Evolutionary conservation across 2,329 filamentous ascomycete species (phyloP).

Genomic region (Colletotrichum filicis): DNA sequence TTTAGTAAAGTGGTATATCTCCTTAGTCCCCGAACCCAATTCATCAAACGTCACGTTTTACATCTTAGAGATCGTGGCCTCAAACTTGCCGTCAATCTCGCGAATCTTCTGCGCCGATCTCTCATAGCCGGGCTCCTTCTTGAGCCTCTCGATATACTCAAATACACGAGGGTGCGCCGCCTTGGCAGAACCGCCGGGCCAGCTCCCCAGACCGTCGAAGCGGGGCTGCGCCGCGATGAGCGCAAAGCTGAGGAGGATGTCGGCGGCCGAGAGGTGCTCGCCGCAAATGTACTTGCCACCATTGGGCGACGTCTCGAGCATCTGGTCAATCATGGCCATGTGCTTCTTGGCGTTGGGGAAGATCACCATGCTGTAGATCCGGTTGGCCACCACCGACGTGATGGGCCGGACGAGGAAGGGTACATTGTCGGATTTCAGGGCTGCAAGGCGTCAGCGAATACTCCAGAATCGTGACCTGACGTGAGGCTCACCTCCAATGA

Average conservation of each 20-base stretch:
- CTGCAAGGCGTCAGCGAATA: slow-evolving; percentile 39
- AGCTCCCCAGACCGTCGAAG: slow-evolving; percentile 54
- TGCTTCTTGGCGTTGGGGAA: slow-evolving; percentile 60
- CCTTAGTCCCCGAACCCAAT: background rate
- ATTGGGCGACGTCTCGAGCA: slow-evolving; percentile 55
- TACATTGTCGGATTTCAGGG: slow-evolving; percentile 55
- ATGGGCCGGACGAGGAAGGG: slow-evolving; percentile 67
- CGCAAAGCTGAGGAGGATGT: slow-evolving; percentile 65
- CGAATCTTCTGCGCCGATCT: slow-evolving; percentile 60
- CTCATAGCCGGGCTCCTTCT: slow-evolving; percentile 59
- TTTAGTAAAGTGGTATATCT: slow-evolving; percentile 12
- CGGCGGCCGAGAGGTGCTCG: slow-evolving; percentile 59
- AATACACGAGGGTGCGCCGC: slow-evolving; percentile 55
- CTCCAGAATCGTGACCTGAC: background rate
- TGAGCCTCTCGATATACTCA: slow-evolving; percentile 58
- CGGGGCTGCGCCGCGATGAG: slow-evolving; percentile 56
- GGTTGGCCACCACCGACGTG: slow-evolving; percentile 56
- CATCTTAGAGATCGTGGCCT: slow-evolving; percentile 28
- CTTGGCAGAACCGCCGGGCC: slow-evolving; percentile 52
- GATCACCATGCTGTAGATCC: slow-evolving; percentile 53
- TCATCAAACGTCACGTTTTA: background rate
- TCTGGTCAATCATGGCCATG: slow-evolving; percentile 60
- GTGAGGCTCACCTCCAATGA: slow-evolving; percentile 61
- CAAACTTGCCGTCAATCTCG: slow-evolving; percentile 57
- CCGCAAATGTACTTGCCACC: slow-evolving; percentile 61